Evolutionary conservation across 495 filamentous ascomycete species (phyloP).

Genomic region (Neurospora tetraspora): DNA sequence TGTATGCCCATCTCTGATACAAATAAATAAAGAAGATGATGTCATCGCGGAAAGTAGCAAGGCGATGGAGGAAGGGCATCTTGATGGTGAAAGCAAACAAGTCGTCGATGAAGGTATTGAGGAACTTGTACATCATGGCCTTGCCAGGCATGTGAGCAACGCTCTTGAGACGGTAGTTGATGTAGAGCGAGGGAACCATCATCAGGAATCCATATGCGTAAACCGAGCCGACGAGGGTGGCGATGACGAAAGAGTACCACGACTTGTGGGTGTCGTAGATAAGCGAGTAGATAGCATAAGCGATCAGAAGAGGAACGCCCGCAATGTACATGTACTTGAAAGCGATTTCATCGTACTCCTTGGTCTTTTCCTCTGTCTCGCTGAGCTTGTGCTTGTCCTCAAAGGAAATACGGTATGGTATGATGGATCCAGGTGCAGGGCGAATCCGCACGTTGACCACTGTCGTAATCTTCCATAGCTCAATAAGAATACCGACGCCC

Average conservation of each 20-base stretch:
- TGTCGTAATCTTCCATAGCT: slow-evolving; percentile 99
- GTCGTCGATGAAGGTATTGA: slow-evolving; percentile 59
- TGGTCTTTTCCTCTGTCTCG: slow-evolving; percentile 92
- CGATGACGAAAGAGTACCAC: slow-evolving; percentile 88
- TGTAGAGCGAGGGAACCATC: slow-evolving; percentile 97
- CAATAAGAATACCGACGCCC: slow-evolving; percentile 85
- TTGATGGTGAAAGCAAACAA: slow-evolving; percentile 98
- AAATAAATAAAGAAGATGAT: slow-evolving; percentile 97
- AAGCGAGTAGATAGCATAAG: slow-evolving; percentile 83
- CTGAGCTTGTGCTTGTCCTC: slow-evolving; percentile 96
- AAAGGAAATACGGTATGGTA: slow-evolving; percentile 79
- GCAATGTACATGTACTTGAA: slow-evolving; percentile 93
- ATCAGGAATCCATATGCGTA: slow-evolving; percentile 98
- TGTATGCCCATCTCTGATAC: slow-evolving; percentile 93
- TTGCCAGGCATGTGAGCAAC: slow-evolving; percentile 95
- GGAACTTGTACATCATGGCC: slow-evolving; percentile 95
- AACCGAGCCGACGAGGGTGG: slow-evolving; percentile 88
- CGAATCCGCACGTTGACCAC: slow-evolving; percentile 84
- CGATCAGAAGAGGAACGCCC: slow-evolving; percentile 77
- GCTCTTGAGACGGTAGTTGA: slow-evolving; percentile 95
- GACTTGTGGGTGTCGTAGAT: slow-evolving; percentile 94
- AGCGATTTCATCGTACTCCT: slow-evolving; percentile 95
- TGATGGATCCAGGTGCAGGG: slow-evolving; percentile 51
- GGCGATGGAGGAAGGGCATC: slow-evolving; percentile 92
- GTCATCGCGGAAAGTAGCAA: slow-evolving; percentile 89